A percentile compares a stretch with the other conserved stretches of the same genome.
These are phyloP conservation scores for Pseudogymnoascus verrucosus DNA, from an alignment of 2,329 filamentous ascomycete species.

Conservation along the genomic window DNA sequence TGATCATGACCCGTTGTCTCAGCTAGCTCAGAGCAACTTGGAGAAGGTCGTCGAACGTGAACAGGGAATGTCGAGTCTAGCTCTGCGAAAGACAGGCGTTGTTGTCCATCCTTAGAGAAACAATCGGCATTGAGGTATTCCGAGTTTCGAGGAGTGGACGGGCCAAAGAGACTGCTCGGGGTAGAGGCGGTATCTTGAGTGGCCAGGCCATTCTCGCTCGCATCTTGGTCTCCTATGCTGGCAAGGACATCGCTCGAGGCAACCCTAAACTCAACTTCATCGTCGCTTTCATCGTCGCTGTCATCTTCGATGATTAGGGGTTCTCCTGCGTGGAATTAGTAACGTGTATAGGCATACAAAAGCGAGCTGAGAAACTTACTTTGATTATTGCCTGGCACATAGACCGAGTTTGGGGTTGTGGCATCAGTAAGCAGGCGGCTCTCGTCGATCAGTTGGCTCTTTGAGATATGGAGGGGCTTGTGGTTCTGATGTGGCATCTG, in stretches of 20 bases:
- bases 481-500: slow-evolving; percentile 2
- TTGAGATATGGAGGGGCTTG: not conserved
- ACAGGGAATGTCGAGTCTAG: not conserved
- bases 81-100: not conserved
- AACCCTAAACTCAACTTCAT: slow-evolving; percentile 14
- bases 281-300: too few relatives aligned
- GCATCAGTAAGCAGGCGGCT: too few relatives aligned
- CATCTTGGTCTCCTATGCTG: not conserved
- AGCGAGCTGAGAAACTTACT: too few relatives aligned
- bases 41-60: not conserved
- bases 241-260: slow-evolving; percentile 10
- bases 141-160: not conserved
- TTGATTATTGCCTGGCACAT: too few relatives aligned
- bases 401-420: too few relatives aligned
- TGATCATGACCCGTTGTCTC: too few relatives aligned
- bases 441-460: too few relatives aligned
- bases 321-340: too few relatives aligned
- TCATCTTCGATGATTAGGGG: too few relatives aligned
- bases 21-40: too few relatives aligned
- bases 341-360: too few relatives aligned
- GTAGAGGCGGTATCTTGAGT: not conserved
- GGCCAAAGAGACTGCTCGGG: not conserved
- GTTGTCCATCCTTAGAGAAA: not conserved
- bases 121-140: not conserved
- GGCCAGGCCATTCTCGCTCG: not conserved